Conservation (phyloP, 2,329 filamentous ascomycete species). For the Pseudocercospora musae region DNA sequence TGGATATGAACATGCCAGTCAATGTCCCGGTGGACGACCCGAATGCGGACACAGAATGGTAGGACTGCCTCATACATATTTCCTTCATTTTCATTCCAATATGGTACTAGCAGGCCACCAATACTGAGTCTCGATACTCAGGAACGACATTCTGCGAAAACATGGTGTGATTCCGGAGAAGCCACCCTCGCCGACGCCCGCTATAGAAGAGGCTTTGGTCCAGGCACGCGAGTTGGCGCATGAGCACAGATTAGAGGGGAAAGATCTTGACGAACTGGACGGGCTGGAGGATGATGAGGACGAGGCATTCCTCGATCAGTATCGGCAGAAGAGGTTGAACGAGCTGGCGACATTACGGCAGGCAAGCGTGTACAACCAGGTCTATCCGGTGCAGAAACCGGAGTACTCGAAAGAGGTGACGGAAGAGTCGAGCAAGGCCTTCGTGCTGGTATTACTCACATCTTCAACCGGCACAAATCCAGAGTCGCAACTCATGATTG, state of each 20-base stretch:
- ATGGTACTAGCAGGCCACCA: not conserved
- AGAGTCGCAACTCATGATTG: constrained; percentile 77
- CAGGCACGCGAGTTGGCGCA: constrained; percentile 81
- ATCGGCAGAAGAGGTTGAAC: constrained; percentile 79
- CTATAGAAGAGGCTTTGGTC: constrained; percentile 90
- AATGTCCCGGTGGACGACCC: constrained; percentile 90
- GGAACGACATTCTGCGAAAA: constrained; percentile 97
- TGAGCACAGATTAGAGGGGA: constrained; percentile 89
- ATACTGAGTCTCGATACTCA: constrained; percentile 40
- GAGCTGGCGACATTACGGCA: constrained; percentile 74
- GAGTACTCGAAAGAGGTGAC: constrained; percentile 91
- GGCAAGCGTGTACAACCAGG: constrained; percentile 78
- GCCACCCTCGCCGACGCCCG: constrained; percentile 87
- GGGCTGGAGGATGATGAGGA: constrained; percentile 95
- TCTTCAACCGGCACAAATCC: constrained; percentile 74
- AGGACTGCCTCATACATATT: constrained; percentile 13
- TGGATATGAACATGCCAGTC: constrained; percentile 52
- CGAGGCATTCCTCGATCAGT: constrained; percentile 82
- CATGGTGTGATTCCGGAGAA: constrained; percentile 98
- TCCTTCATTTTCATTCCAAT: constrained; percentile 3
- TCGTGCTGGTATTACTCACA: constrained; percentile 74
- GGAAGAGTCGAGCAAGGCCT: constrained; percentile 71
- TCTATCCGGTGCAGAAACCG: constrained; percentile 91
- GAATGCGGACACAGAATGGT: constrained; percentile 98
- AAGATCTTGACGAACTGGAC: constrained; percentile 88